Base-by-base conservation (phyloP, 192 early-diverging fungal genomes). In the Gamsiella multidivaricata region DNA sequence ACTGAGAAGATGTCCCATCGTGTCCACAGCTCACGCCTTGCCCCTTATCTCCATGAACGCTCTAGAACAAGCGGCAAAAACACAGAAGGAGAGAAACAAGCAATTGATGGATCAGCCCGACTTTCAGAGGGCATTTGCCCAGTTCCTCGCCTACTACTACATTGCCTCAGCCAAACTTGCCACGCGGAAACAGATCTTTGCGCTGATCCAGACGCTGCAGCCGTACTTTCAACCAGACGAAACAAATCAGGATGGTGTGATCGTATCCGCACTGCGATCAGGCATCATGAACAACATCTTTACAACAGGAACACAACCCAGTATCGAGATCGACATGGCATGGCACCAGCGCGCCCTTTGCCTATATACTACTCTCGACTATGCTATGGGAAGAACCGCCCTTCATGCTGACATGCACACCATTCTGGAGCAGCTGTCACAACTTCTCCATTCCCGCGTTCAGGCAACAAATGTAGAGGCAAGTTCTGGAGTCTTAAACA, bases 331-430 rank as follows among this genome's bases (percentile, higher is more conserved):
- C 43, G 74, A 78, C 22, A 78, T 78, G 74, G 65, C 74, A 33
- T 78, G 65, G 74, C 74, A 78, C 31, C 83, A 87, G 37, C 81
- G 73, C 14, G 81, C 85, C 9, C 49, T 82, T 22, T 65, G 78
- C 20, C 74, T 87, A 42, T 80, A 83, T 53, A 80, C 69, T 17
- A 80, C 76, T 0, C 65, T 84, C 0, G 83, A 83, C 23, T 85
- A 83, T 45, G 36, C 73, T 5, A 52, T 85, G 59, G 85, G 85
- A 23, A 33, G 74, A 46, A 25, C 74, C 10, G 74, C 74, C 18
- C 53, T 78, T 37, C 54, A 32, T 6, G 74, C 74, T 10, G 74
- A 78, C 55, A 52, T 78, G 54, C 54, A 78, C 23, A 0, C 15
- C 20, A 69, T 78, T 20, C 50, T 78, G 32, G 74, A 78, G 20